Evolutionary conservation across 495 filamentous ascomycete genomes (phyloP).

Genomic region (Rostrohypoxylon terebratum): DNA sequence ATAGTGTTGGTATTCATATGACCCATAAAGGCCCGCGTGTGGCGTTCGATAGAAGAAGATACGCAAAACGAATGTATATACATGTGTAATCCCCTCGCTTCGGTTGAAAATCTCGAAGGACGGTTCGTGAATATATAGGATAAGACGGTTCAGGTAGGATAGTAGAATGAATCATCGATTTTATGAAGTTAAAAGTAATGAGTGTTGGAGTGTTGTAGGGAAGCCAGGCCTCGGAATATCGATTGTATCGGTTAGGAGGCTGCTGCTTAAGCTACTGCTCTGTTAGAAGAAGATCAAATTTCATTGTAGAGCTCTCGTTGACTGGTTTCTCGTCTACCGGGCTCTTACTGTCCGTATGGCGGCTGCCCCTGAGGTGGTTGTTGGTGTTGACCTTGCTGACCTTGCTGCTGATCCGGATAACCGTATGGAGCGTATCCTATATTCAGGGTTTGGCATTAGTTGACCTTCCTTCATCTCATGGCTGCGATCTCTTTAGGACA

Average conservation of each 20-base stretch:
- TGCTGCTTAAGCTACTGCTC: constrained; percentile 6
- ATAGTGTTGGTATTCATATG: constrained; percentile 19
- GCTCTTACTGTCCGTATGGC: constrained; percentile 43
- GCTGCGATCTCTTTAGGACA: background rate
- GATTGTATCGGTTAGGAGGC: constrained; percentile 9
- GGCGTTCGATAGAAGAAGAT: constrained; percentile 18
- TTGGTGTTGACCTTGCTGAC: constrained; percentile 31
- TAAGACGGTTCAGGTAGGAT: constrained; percentile 8
- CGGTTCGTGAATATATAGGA: constrained; percentile 4
- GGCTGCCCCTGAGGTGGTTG: constrained; percentile 52
- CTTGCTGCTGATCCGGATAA: constrained; percentile 55
- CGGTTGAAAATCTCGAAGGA: background rate
- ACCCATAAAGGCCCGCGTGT: constrained; percentile 16
- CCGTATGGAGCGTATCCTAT: constrained; percentile 50
- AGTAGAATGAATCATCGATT: constrained; percentile 13
- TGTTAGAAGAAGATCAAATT: constrained; percentile 10
- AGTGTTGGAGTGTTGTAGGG: constrained; percentile 7
- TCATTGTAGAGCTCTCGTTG: constrained; percentile 2
- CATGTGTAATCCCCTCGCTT: constrained; percentile 18
- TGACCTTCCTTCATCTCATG: background rate
- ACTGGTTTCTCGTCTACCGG: background rate
- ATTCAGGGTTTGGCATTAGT: constrained; percentile 16
- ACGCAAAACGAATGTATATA: constrained; percentile 41
- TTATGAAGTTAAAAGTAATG: constrained; percentile 19
- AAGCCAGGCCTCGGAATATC: constrained; percentile 1